phyloP scores from a whole-genome alignment of 371 early-diverging fungal species.

The Mortierella sp. region DNA sequence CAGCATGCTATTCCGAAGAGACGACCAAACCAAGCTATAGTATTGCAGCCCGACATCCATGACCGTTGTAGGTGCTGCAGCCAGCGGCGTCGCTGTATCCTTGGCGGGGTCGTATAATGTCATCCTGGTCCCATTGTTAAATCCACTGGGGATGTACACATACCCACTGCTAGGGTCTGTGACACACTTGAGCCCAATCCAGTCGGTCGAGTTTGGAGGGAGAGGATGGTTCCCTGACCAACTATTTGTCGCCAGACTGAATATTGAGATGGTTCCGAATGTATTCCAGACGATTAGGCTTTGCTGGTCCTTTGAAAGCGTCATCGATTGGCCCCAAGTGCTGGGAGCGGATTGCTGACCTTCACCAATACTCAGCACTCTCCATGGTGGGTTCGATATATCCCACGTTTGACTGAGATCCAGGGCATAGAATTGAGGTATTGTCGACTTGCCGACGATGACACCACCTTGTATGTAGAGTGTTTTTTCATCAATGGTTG shows the following conservation, averaged over 20 bases:
- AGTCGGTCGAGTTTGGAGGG: not conserved
- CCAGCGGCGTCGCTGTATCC: no score
- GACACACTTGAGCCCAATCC: not conserved
- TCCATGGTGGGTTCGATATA: constrained; percentile 11
- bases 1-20: not conserved
- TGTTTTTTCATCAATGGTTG: constrained; percentile 9
- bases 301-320: not conserved
- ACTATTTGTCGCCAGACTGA: no score
- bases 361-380: not conserved
- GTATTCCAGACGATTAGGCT: constrained; percentile 1
- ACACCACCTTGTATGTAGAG: constrained; percentile 12
- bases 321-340: not conserved
- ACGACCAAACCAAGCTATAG: constrained; percentile 3
- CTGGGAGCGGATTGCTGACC: not conserved
- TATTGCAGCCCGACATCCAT: not conserved
- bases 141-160: not conserved
- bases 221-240: not conserved
- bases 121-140: not conserved
- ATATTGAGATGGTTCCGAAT: not conserved
- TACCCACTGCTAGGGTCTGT: not conserved
- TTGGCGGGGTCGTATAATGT: not conserved
- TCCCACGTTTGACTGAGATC: constrained; percentile 13
- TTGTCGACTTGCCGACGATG: not conserved
- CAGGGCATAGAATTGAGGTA: constrained; percentile 5
- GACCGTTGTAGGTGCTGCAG: not conserved